Evolutionary conservation across 78 protist genomes (phyloP).

Genomic region (Thecamonas trahens): DNA sequence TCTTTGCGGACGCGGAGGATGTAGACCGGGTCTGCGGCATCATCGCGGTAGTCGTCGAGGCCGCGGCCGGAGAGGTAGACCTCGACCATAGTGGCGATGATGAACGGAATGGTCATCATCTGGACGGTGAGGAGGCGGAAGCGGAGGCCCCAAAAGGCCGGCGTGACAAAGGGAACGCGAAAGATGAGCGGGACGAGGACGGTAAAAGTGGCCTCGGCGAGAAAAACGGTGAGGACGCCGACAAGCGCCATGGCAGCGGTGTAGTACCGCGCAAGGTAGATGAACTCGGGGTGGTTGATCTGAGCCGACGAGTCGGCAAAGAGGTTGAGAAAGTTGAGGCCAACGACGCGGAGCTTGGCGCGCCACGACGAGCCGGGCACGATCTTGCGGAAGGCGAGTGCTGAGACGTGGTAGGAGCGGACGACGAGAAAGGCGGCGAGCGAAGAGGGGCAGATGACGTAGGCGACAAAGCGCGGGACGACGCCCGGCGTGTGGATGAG

Average conservation of each 20-base stretch:
- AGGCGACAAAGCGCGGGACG: background rate
- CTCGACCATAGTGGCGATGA: too few relatives aligned
- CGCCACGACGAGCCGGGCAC: background rate
- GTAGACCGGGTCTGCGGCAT: too few relatives aligned
- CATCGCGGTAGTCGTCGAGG: too few relatives aligned
- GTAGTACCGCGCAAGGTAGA: background rate
- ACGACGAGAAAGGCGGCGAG: background rate
- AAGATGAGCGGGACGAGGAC: background rate
- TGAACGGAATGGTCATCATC: background rate
- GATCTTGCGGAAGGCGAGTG: background rate
- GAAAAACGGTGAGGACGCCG: background rate
- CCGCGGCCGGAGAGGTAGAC: too few relatives aligned
- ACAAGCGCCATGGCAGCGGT: background rate
- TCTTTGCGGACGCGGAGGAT: too few relatives aligned
- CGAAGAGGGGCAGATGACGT: background rate
- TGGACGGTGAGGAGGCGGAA: slow-evolving; percentile 2
- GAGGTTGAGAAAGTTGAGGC: too few relatives aligned
- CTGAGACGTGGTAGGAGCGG: background rate
- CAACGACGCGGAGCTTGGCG: background rate
- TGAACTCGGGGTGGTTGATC: too few relatives aligned
- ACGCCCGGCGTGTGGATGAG: slow-evolving; percentile 1
- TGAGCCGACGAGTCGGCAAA: too few relatives aligned
- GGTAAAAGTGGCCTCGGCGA: background rate
- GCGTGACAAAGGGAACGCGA: background rate
- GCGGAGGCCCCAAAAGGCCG: background rate